Percentiles rank a stretch among this genome's conserved stretches.
These are phyloP conservation scores for Eragrostis nindensis DNA, from an alignment of 176 grass and related monocot species.

Conservation along the genomic window DNA sequence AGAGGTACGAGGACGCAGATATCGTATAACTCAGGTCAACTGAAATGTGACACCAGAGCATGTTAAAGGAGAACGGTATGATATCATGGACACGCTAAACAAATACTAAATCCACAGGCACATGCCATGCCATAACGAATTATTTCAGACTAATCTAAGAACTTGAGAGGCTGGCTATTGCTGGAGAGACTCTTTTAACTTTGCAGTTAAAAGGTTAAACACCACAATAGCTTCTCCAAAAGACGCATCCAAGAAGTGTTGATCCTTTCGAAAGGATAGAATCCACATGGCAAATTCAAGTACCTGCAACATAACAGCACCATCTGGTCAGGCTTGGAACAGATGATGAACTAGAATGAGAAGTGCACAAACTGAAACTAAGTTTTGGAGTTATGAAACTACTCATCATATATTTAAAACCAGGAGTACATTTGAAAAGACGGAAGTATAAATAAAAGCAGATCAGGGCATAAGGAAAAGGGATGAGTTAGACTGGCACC, in stretches of 20 bases:
- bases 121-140: constrained; percentile 26
- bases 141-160: constrained; percentile 47
- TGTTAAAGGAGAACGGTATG: not conserved
- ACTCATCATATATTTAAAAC: too few species aligned
- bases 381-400: not conserved
- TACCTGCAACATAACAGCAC: constrained; percentile 34
- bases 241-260: constrained; percentile 21
- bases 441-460: not conserved
- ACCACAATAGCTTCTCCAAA: constrained; percentile 50
- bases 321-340: not conserved
- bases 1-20: not conserved
- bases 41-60: constrained; percentile 35
- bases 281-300: constrained; percentile 54
- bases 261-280: constrained; percentile 58
- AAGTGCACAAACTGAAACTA: not conserved
- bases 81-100: not conserved
- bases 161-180: constrained; percentile 18
- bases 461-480: not conserved
- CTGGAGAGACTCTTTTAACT: constrained; percentile 40
- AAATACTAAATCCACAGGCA: constrained; percentile 29
- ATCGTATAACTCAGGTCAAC: constrained; percentile 12
- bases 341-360: not conserved
- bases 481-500: not conserved
- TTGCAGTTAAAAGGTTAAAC: constrained; percentile 23
- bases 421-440: too few species aligned